Evolutionary conservation across 495 filamentous ascomycete species (phyloP).

Genomic region (Podospora pseudoanserina): DNA sequence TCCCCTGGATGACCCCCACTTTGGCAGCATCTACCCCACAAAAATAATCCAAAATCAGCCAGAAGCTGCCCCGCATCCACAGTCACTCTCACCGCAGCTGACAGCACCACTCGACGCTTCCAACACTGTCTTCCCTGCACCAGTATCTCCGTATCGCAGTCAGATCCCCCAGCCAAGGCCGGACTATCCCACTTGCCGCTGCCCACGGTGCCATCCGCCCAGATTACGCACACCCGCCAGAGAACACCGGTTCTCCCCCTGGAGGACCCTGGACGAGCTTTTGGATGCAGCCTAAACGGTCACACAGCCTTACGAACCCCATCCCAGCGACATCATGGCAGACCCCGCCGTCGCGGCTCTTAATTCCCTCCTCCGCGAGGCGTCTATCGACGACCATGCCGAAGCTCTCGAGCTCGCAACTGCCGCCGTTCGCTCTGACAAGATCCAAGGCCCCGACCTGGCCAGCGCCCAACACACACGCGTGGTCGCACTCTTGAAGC

Average conservation of each 20-base stretch:
- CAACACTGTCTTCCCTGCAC: neutral
- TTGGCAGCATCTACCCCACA: constrained; percentile 18
- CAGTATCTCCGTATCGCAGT: neutral
- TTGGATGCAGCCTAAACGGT: constrained; percentile 18
- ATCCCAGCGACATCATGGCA: constrained; percentile 32
- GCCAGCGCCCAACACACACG: constrained; percentile 65
- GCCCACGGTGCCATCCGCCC: constrained; percentile 6
- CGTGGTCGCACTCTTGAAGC: constrained; percentile 80
- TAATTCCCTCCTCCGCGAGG: constrained; percentile 46
- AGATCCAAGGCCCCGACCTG: constrained; percentile 55
- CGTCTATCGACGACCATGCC: constrained; percentile 47
- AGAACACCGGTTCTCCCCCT: constrained; percentile 16
- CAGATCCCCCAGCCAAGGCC: constrained; percentile 2
- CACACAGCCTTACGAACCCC: constrained; percentile 8
- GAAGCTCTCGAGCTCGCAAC: constrained; percentile 46
- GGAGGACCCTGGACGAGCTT: constrained; percentile 18
- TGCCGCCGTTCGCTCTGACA: constrained; percentile 65
- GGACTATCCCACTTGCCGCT: neutral
- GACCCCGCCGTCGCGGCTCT: constrained; percentile 48
- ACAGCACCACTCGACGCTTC: neutral
- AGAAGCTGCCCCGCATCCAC: constrained; percentile 21
- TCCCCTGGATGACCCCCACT: neutral
- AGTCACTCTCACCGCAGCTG: constrained; percentile 7
- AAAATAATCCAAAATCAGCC: constrained; percentile 19
- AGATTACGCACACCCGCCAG: neutral